Base-by-base conservation (phyloP, 495 filamentous ascomycete species). In the Aspergillus ellipticus region DNA sequence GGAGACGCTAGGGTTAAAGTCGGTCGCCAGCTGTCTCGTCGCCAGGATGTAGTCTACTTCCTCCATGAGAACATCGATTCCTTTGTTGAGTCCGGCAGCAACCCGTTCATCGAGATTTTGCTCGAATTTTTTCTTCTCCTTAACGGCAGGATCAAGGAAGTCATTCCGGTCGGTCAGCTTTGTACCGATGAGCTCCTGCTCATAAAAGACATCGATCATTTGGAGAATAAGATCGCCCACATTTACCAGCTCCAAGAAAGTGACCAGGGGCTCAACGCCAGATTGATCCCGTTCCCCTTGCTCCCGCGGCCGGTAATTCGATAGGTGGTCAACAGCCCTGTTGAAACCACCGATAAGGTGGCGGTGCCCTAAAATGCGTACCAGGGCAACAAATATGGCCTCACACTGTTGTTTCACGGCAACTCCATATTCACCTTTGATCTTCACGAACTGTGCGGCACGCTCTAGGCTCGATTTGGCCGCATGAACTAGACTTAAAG, bases 191-290 rank as follows among this genome's bases (percentile, higher is more conserved):
- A 99, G 80, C 68, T 97, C 93, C 66, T 96, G 92, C 68, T 95
- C 89, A 70, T 96, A 99, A 72, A 99, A 99, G 17, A 99, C 92
- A 64, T 99, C 95, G 53, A 99, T 82, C 95, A 99, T 99, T 66
- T 99, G 95, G 48, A 95, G 88, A 57, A 99, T 99, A 16, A 99
- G 81, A 70, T 99, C 95, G 49, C 95, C 95, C 3, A 99, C 92
- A 66, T 97, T 97, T 64, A 97, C 95, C 50, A 99, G 82, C 68
- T 99, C 95, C 42, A 99, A 82, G 63, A 99, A 99, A 6, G 90
- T 97, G 11, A 97, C 89, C 1, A 99, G 79, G 2, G 95, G 95
- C 43, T 89, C 89, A 20, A 97, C 94, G 10, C 89, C 90, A 3
- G 80, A 65, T 35, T 74, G 69, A 56, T 84, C 82, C 55, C 91